Base-by-base conservation (phyloP, 2,329 filamentous ascomycete species). In the Xylaria hypoxylon region DNA sequence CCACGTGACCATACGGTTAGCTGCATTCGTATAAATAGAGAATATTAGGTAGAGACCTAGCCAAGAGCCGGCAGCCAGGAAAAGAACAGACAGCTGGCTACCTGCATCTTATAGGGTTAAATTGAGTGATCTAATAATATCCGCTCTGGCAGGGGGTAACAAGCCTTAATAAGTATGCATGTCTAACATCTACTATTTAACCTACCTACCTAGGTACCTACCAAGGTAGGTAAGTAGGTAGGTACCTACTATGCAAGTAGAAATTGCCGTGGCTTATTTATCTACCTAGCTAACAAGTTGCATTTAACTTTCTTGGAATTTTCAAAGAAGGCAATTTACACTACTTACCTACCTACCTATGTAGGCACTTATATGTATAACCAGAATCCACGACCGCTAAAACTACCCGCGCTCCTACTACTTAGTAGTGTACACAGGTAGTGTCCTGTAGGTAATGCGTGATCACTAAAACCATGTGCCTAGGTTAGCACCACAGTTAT, bases 81-180 rank as follows among this genome's bases (percentile, higher is more conserved):
- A 47, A 26, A 47, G 44, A 22, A 22, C 19, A 47, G n/a, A 47
- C 13, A 47, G 7, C 15, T 13, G 4, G 8, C 17, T 33, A n/a
- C 19, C 28, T 51, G 17, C 26, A 22, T 13, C 48, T 22, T 35
- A 51, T 17, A 35, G n/a, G 10, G 31, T 22, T 52, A 52, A 52
- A 19, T 52, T 22, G 35, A 52, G 33, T 17, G 8, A 40, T 38
- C 51, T 53, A 53, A 53, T 53, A 53, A 53, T 53, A 53, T 40
- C 51, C 4, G 17, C 51, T 24, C n/a, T 17, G 15, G 47, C 47
- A 17, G 28, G 35, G 35, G 28, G 5, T 31, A n/a, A n/a, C n/a
- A 22, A 22, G 38, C 42, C 8, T 22, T n/a, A n/a, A n/a, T n/a
- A n/a, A n/a, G n/a, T 45, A 15, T 26, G 22, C 44, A 24, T 5